Conservation (phyloP, 352 stramenopile species). For the Saprolegnia diclina region DNA sequence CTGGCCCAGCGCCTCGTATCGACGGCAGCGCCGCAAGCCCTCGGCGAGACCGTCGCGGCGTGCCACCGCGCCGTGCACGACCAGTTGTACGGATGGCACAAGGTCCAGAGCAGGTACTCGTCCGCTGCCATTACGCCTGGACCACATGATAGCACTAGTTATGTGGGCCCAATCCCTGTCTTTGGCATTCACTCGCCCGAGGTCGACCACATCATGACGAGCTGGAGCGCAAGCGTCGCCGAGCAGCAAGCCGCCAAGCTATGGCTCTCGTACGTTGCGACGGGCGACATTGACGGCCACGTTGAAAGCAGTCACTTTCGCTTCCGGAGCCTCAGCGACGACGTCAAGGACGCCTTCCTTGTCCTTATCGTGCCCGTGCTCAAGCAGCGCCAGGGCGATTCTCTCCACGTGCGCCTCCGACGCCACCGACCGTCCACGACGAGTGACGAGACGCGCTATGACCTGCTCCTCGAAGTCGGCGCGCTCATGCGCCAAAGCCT, state of each 20-base stretch:
- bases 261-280: constrained; percentile 16
- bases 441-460: background rate
- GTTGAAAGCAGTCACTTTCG: background rate
- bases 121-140: background rate
- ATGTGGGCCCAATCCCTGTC: constrained; percentile 5
- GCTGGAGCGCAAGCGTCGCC: constrained; percentile 13
- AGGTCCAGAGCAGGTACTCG: background rate
- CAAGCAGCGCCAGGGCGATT: constrained; percentile 36
- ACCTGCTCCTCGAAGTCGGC: constrained; percentile 2
- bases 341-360: constrained; percentile 70
- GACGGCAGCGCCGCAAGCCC: background rate
- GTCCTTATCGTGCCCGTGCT: constrained; percentile 64
- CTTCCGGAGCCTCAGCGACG: constrained; percentile 37
- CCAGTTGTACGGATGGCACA: constrained; percentile 20
- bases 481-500: background rate
- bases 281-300: constrained; percentile 3
- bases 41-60: background rate
- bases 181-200: constrained; percentile 25
- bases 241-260: background rate
- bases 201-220: constrained; percentile 21
- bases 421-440: constrained; percentile 4
- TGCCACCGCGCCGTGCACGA: constrained; percentile 15
- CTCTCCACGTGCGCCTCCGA: constrained; percentile 44
- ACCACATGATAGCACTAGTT: background rate
- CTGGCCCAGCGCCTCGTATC: constrained; percentile 2